Percentiles rank a stretch among this genome's conserved stretches.
phyloP scores from a whole-genome alignment of 371 early-diverging fungal species.

The Hamiltosporidium tvaerminnensis region DNA sequence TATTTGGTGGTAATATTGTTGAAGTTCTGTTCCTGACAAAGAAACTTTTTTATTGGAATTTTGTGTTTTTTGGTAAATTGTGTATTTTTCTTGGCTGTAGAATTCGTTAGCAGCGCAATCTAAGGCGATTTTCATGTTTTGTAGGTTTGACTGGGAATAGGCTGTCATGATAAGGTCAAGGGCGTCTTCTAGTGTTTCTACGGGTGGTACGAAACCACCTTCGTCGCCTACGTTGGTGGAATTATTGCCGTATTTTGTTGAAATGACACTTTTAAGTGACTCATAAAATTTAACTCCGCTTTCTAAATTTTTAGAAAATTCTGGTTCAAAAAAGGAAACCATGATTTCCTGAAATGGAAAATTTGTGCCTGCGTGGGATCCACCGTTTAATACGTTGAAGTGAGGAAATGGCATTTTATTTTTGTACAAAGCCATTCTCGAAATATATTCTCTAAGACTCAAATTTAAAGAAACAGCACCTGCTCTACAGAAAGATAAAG shows the following conservation, averaged over 20 bases:
- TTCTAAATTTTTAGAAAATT: constrained; percentile 26
- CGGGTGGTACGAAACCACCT: constrained; percentile 97
- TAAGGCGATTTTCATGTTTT: constrained; percentile 82
- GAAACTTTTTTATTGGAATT: constrained; percentile 1
- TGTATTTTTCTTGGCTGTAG: constrained; percentile 18
- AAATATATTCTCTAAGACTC: constrained; percentile 73
- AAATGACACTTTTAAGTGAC: constrained; percentile 73
- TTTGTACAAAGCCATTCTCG: constrained; percentile 59
- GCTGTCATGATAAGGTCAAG: constrained; percentile 72
- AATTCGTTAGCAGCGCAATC: constrained; percentile 78
- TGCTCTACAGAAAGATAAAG: constrained; percentile 77
- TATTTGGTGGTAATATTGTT: constrained; percentile 1
- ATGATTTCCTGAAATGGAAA: constrained; percentile 97
- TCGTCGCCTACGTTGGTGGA: constrained; percentile 95
- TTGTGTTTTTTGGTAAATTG: constrained; percentile 12
- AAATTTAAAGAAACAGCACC: constrained; percentile 74
- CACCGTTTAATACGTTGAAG: constrained; percentile 98
- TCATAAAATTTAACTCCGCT: constrained; percentile 71
- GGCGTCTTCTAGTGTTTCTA: constrained; percentile 73
- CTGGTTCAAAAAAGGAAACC: constrained; percentile 57
- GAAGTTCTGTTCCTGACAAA: neutral
- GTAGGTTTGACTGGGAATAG: constrained; percentile 72
- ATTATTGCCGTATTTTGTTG: constrained; percentile 69
- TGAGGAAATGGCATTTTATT: constrained; percentile 77
- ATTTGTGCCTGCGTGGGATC: constrained; percentile 92